These are phyloP conservation scores for Citrus glauca DNA, from an alignment of 345 rosid genomes.

Conservation along the genomic window DNA sequence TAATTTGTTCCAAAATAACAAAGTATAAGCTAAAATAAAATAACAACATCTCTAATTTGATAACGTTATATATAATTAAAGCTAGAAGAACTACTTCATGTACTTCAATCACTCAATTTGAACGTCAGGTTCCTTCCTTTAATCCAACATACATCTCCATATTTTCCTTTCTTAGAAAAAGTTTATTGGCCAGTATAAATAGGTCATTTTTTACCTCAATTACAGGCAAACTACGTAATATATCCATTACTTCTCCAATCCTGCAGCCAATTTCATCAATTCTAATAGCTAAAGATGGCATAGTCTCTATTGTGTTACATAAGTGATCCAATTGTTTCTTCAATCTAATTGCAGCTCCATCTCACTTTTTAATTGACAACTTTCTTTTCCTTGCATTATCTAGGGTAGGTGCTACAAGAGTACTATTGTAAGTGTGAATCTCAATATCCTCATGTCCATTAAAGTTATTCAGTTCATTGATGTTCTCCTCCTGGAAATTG, in stretches of 20 bases:
- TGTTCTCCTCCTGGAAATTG: too few relatives aligned
- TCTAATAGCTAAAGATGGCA: background rate
- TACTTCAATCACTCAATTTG: background rate
- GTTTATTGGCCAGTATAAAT: background rate
- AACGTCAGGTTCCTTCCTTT: background rate
- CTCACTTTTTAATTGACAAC: background rate
- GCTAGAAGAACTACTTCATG: background rate
- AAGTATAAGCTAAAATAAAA: background rate
- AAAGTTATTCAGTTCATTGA: too few relatives aligned
- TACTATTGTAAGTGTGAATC: background rate
- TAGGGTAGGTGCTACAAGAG: background rate
- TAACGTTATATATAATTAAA: too few relatives aligned
- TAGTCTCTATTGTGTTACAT: background rate
- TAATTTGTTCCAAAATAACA: background rate
- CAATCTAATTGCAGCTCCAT: background rate
- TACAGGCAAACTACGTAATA: background rate
- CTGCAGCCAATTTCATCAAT: background rate
- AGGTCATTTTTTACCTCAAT: background rate
- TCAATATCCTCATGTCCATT: background rate
- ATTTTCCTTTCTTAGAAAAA: background rate
- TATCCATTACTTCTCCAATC: background rate
- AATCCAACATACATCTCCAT: background rate
- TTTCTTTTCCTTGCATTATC: background rate
- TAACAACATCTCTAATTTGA: too few relatives aligned
- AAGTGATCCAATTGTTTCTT: background rate